A percentile compares a stretch with the other conserved stretches of the same genome.
Conservation (phyloP, 2,329 filamentous ascomycete species). For the Cercospora zeina region DNA sequence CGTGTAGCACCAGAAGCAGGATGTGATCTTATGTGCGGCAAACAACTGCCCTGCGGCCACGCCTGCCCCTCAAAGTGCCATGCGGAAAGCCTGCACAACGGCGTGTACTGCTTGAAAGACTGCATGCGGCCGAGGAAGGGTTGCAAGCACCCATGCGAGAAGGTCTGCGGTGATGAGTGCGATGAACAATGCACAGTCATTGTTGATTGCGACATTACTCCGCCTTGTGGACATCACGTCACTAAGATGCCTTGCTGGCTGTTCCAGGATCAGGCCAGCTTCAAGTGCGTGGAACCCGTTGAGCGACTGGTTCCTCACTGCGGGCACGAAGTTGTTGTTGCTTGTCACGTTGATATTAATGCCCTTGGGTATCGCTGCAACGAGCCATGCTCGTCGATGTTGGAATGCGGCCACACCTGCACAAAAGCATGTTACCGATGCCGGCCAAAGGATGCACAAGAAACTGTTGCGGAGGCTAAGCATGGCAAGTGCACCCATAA, state of each 20-base stretch:
- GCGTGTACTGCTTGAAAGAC: slow-evolving; percentile 45
- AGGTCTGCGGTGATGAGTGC: slow-evolving; percentile 47
- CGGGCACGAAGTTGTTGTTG: slow-evolving; percentile 53
- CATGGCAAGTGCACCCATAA: slow-evolving; percentile 53
- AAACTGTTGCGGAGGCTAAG: slow-evolving; percentile 35
- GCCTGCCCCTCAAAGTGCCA: slow-evolving; percentile 50
- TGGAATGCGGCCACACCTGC: slow-evolving; percentile 63
- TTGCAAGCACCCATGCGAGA: slow-evolving; percentile 48
- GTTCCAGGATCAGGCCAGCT: slow-evolving; percentile 49
- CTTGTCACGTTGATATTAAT: slow-evolving; percentile 54
- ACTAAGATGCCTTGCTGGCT: slow-evolving; percentile 33
- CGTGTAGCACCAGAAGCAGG: slow-evolving; percentile 62
- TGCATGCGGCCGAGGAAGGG: slow-evolving; percentile 42
- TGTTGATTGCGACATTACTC: slow-evolving; percentile 35
- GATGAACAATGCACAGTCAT: slow-evolving; percentile 39
- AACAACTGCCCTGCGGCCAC: slow-evolving; percentile 50
- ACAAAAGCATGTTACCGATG: slow-evolving; percentile 54
- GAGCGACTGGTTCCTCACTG: slow-evolving; percentile 56
- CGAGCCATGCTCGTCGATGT: slow-evolving; percentile 47
- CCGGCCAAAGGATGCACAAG: slow-evolving; percentile 40
- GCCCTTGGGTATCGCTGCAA: slow-evolving; percentile 50
- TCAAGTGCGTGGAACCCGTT: slow-evolving; percentile 52
- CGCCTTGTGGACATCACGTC: slow-evolving; percentile 38
- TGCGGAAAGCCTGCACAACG: slow-evolving; percentile 46
- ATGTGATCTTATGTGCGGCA: slow-evolving; percentile 54